Evolutionary conservation across 208 protist species (phyloP).

Genomic region (Leishmania aethiopica): DNA sequence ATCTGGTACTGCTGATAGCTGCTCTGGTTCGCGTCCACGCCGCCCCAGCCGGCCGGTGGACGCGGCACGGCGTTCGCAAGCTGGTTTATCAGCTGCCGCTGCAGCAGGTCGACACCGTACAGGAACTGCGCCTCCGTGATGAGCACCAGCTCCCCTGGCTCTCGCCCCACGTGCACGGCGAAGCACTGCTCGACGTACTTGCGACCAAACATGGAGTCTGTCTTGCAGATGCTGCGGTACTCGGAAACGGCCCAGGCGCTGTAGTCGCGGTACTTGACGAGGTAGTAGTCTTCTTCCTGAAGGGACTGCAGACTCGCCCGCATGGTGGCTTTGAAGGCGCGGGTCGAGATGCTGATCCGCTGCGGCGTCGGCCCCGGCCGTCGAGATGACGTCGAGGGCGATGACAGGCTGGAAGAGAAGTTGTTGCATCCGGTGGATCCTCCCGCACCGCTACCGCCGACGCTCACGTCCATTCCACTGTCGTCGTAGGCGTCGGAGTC

Average conservation of each 20-base stretch:
- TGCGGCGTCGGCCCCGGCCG: conserved; percentile 3
- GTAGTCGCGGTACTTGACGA: conserved; percentile 87
- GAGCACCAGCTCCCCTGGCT: conserved; percentile 74
- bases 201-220: conserved; percentile 61
- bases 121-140: conserved; percentile 84
- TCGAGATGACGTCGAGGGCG: neutral
- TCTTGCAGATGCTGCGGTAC: conserved; percentile 61
- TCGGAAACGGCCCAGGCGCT: conserved; percentile 61
- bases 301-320: conserved; percentile 59
- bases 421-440: neutral
- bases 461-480: neutral
- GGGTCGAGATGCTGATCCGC: conserved; percentile 46
- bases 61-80: conserved; percentile 34
- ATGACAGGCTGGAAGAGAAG: neutral
- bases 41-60: conserved; percentile 22
- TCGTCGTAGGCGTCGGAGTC: conserved; percentile 4
- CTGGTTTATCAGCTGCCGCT: conserved; percentile 67
- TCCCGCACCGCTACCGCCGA: neutral
- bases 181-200: conserved; percentile 89
- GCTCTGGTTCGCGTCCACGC: conserved; percentile 27
- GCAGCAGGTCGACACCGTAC: conserved; percentile 74
- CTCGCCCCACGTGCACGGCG: conserved; percentile 76
- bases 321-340: conserved; percentile 63
- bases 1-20: conserved; percentile 58
- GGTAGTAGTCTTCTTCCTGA: conserved; percentile 85